Conservation (phyloP, 768 basidiomycete species). For the Cystofilobasidium ferigula region DNA sequence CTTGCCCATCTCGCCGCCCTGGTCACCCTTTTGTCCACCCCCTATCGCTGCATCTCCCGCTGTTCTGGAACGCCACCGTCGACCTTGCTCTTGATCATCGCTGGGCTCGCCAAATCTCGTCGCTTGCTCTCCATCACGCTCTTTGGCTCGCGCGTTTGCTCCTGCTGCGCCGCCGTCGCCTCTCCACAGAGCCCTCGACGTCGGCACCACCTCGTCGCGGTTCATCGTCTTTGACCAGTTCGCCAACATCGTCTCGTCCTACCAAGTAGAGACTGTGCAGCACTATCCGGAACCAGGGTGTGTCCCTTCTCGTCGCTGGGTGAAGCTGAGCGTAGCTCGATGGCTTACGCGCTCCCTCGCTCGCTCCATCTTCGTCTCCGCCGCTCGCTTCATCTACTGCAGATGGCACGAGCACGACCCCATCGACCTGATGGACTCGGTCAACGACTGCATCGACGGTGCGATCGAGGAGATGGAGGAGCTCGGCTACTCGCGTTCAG, state of each 20-base stretch:
- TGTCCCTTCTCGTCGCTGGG: conserved; percentile 11
- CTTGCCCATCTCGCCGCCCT: too few species aligned
- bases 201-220: conserved; percentile 24
- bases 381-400: too few species aligned
- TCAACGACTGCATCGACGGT: conserved; percentile 61
- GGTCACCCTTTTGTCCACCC: too few species aligned
- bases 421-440: conserved; percentile 62
- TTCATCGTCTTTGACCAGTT: conserved; percentile 27
- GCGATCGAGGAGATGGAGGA: conserved; percentile 60
- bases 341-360: too few species aligned
- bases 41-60: too few species aligned
- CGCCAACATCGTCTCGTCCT: conserved; percentile 24
- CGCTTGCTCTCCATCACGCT: background rate
- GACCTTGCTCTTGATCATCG: too few species aligned
- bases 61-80: too few species aligned
- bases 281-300: conserved; percentile 27
- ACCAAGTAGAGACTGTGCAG: conserved; percentile 25
- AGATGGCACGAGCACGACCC: conserved; percentile 95
- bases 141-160: background rate
- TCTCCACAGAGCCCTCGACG: conserved; percentile 20
- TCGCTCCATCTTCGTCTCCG: too few species aligned
- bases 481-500: conserved; percentile 63
- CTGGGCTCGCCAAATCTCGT: background rate
- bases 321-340: too few species aligned
- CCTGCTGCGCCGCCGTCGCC: background rate